These are phyloP conservation scores for Leucocoprinus sp. DNA, from an alignment of 768 basidiomycete genomes.

Conservation along the genomic window DNA sequence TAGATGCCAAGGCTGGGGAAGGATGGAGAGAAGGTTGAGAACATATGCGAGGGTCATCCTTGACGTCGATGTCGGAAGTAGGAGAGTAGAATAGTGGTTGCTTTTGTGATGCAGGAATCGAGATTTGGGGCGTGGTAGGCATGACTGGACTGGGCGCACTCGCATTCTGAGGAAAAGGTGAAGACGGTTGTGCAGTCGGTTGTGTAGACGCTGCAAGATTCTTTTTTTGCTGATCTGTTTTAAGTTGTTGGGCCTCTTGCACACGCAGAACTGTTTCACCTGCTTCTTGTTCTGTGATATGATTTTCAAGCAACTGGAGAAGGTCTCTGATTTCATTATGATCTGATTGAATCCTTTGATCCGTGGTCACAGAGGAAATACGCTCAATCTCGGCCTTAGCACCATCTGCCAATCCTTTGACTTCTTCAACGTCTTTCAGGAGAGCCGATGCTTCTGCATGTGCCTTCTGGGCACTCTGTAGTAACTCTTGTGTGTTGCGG, in stretches of 20 bases:
- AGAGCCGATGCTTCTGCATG: not conserved
- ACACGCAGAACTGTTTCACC: not conserved
- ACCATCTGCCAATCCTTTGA: slow-evolving; percentile 5
- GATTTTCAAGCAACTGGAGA: not conserved
- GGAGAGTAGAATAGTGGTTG: slow-evolving; percentile 3
- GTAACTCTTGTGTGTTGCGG: not conserved
- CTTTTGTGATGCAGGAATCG: not conserved
- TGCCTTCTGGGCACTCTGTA: slow-evolving; percentile 1
- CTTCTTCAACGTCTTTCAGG: slow-evolving; percentile 3
- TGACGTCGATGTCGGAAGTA: slow-evolving; percentile 7
- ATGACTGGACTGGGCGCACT: not conserved
- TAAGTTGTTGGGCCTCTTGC: slow-evolving; percentile 2
- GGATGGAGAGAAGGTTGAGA: not conserved
- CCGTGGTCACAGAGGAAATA: not conserved
- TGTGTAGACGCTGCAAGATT: not conserved
- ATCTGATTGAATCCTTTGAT: not conserved
- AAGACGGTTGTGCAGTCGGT: not conserved
- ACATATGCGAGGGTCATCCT: not conserved
- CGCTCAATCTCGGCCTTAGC: slow-evolving; percentile 9
- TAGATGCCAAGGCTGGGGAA: not conserved
- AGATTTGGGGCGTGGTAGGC: not conserved
- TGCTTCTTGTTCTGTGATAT: slow-evolving; percentile 7
- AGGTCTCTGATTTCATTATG: slow-evolving; percentile 2
- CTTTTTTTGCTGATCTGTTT: not conserved
- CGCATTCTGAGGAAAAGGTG: not conserved